phyloP scores from a whole-genome alignment of 2,329 filamentous ascomycete genomes.

The Rhynchosporium graminicola region DNA sequence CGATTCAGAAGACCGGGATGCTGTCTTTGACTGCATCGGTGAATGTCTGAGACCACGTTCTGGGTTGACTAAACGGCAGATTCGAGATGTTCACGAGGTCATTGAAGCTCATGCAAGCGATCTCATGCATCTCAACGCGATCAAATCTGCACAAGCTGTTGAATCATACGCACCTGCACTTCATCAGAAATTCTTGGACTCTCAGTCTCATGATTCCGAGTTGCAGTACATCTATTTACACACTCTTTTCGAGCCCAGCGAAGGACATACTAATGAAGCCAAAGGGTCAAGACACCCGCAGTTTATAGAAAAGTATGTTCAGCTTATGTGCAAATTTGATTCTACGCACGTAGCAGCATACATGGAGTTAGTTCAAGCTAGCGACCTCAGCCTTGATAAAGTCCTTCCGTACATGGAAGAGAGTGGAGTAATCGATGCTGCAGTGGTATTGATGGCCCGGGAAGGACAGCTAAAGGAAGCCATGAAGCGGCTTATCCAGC shows the following conservation, averaged over 20 bases:
- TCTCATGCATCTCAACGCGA: constrained; percentile 58
- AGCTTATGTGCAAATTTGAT: constrained; percentile 87
- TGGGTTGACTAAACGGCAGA: constrained; percentile 67
- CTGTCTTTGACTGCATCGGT: constrained; percentile 76
- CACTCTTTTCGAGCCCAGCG: constrained; percentile 68
- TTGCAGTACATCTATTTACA: constrained; percentile 66
- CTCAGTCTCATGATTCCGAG: constrained; percentile 54
- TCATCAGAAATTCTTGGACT: constrained; percentile 55
- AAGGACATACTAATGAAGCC: constrained; percentile 41
- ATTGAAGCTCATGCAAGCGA: constrained; percentile 58
- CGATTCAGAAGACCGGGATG: constrained; percentile 73
- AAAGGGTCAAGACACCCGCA: constrained; percentile 51
- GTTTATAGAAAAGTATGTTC: constrained; percentile 82
- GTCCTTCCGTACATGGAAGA: constrained; percentile 87
- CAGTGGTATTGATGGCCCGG: constrained; percentile 84
- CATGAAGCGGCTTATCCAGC: constrained; percentile 81
- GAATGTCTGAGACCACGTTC: constrained; percentile 70
- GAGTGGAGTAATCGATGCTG: constrained; percentile 87
- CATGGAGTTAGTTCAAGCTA: constrained; percentile 72
- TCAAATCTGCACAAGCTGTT: constrained; percentile 57
- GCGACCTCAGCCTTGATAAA: constrained; percentile 75
- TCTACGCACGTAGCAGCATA: constrained; percentile 83
- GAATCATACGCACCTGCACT: constrained; percentile 56
- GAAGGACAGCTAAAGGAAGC: constrained; percentile 82
- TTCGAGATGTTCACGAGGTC: constrained; percentile 66